Evolutionary conservation across 83 land plant genomes (phyloP), one percentile per base, ranked within the genome.

Genomic region (Thuja plicata): DNA sequence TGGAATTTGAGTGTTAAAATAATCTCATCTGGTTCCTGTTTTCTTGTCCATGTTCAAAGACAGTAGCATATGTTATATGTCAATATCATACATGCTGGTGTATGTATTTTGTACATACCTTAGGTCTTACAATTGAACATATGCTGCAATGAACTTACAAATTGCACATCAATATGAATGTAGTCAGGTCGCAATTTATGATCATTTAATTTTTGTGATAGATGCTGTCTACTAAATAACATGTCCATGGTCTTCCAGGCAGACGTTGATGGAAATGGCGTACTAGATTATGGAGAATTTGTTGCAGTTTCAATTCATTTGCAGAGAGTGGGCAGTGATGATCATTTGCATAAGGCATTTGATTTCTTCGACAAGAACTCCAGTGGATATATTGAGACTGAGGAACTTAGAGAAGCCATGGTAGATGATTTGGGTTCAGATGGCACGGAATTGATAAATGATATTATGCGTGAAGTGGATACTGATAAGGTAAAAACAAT

Each of bases 401-500:
- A 96, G 60, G 97, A 96, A 89, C 94, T 96, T 27, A 90, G 90
- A 83, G 88, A 92, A 70, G 91, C 94, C 34, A 85, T 96, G 71
- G 71, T 86, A 30, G 95, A 95, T 89, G 97, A 96, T 54, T 88
- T 92, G 70, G 94, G 92, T 24, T 16, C 92, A 1, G 84, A 89
- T 45, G 89, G 88, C 77, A 92, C 91, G 10, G 97, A 95, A 81
- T 89, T 96, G 32, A 88, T 95, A 80, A 90, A 87, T 84, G 94
- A 95, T 78, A 95, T 96, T 35, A 88, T 96, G 45, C 94, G 88
- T 11, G 97, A 96, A 90, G 96, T 96, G 30, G 97, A 96, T 85
- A 92, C 94, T 10, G 96, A 96, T 86, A 96, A 95, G 97, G 97
- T 95, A 41, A 27, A 90, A 76, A 15, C 74, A 82, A 19, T 45